Conservation (phyloP, 2,329 filamentous ascomycete genomes). For the Westerdykella ornata region DNA sequence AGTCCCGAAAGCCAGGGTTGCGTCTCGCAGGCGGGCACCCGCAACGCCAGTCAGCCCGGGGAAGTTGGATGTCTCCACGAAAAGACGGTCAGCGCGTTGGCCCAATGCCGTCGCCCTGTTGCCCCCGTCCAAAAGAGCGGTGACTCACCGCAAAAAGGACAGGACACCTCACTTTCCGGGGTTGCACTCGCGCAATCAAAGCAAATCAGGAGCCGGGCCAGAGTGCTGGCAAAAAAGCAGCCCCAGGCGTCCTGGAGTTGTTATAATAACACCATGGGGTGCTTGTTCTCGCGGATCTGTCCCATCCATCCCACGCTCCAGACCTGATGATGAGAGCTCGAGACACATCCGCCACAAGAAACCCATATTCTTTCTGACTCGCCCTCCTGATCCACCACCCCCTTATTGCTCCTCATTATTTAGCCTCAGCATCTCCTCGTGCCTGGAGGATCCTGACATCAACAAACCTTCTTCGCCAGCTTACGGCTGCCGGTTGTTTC, state of each 20-base stretch:
- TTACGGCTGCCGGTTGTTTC: neutral
- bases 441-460: neutral
- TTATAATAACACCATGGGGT: neutral
- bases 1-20: conserved; percentile 23
- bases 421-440: conserved; percentile 2
- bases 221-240: conserved; percentile 20
- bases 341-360: conserved; percentile 15
- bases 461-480: neutral
- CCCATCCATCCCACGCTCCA: conserved; percentile 23
- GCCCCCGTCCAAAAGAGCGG: conserved; percentile 19
- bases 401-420: conserved; percentile 5
- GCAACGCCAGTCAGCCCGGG: conserved; percentile 1
- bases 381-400: conserved; percentile 25
- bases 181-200: conserved; percentile 9
- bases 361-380: conserved; percentile 29
- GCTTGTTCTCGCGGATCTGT: neutral
- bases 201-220: conserved; percentile 23
- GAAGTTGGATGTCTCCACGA: conserved; percentile 2
- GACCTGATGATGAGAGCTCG: conserved; percentile 27
- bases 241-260: conserved; percentile 10
- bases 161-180: too few species aligned
- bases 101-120: conserved; percentile 14
- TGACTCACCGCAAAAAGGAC: conserved; percentile 24
- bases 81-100: conserved; percentile 21
- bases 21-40: neutral